These are phyloP conservation scores for Rhodotorula graminis DNA, from an alignment of 768 basidiomycete species.

Conservation along the genomic window DNA sequence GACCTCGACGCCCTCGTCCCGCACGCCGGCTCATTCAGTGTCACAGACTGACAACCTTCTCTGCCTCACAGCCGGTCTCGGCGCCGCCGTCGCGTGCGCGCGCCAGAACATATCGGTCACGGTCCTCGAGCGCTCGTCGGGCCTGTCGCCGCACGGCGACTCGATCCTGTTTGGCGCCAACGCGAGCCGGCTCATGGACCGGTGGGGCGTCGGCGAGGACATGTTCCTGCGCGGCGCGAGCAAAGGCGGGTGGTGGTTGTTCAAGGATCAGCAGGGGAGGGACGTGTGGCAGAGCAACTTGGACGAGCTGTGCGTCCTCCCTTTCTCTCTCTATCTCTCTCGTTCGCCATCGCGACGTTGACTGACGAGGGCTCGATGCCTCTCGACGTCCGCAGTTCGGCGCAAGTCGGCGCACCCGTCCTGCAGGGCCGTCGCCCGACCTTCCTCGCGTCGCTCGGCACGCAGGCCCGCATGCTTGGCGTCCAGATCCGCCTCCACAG, in stretches of 20 bases:
- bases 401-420: conserved; percentile 11
- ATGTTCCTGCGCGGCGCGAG: conserved; percentile 10
- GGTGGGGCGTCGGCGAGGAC: conserved; percentile 33
- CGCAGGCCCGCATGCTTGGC: conserved; percentile 31
- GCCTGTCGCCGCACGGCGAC: conserved; percentile 32
- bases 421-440: conserved; percentile 19
- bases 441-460: conserved; percentile 29
- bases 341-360: too few species aligned
- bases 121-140: conserved; percentile 27
- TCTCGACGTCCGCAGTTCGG: neutral
- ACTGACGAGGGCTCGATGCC: too few species aligned
- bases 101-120: conserved; percentile 30
- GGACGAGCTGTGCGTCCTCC: conserved; percentile 5
- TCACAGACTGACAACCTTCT: too few species aligned
- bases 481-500: conserved; percentile 5
- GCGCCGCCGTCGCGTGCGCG: conserved; percentile 36
- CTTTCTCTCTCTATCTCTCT: too few species aligned
- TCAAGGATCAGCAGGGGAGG: neutral
- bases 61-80: conserved; percentile 35
- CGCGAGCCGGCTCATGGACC: conserved; percentile 13
- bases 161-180: conserved; percentile 27
- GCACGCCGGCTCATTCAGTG: too few species aligned
- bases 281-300: neutral
- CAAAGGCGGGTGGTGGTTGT: conserved; percentile 17
- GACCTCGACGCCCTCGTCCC: too few species aligned